phyloP scores from a whole-genome alignment of 2,329 filamentous ascomycete genomes.

The Calonectria montana region DNA sequence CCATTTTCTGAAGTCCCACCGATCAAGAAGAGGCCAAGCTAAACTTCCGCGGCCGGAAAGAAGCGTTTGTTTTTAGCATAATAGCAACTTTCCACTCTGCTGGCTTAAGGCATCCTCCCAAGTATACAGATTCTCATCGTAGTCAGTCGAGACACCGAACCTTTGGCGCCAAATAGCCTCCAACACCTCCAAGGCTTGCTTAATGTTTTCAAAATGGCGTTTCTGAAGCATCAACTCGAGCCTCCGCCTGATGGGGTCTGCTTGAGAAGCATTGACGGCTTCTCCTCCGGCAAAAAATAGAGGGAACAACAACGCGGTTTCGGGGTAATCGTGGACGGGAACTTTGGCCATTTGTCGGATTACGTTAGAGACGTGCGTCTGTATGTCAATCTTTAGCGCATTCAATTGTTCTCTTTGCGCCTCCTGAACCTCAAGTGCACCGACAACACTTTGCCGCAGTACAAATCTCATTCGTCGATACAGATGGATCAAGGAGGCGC shows the following conservation, averaged over 20 bases:
- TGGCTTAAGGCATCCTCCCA: background rate
- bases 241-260: background rate
- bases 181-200: background rate
- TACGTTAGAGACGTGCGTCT: background rate
- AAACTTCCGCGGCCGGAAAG: background rate
- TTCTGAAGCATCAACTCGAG: background rate
- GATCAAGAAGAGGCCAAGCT: background rate
- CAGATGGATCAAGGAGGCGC: background rate
- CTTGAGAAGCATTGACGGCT: background rate
- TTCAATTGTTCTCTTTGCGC: background rate
- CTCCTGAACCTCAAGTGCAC: no score
- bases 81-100: background rate
- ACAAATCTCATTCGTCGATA: background rate
- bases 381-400: background rate
- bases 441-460: background rate
- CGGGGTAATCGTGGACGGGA: background rate
- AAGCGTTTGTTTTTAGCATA: background rate
- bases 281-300: conserved; percentile 6
- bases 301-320: conserved; percentile 1
- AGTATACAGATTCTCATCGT: background rate
- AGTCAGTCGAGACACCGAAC: background rate
- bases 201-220: conserved; percentile 6
- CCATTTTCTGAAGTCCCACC: background rate
- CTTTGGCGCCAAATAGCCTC: background rate
- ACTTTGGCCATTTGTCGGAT: background rate